phyloP scores from a whole-genome alignment of 257 asterid genomes.

The Fraxinus pennsylvanica region DNA sequence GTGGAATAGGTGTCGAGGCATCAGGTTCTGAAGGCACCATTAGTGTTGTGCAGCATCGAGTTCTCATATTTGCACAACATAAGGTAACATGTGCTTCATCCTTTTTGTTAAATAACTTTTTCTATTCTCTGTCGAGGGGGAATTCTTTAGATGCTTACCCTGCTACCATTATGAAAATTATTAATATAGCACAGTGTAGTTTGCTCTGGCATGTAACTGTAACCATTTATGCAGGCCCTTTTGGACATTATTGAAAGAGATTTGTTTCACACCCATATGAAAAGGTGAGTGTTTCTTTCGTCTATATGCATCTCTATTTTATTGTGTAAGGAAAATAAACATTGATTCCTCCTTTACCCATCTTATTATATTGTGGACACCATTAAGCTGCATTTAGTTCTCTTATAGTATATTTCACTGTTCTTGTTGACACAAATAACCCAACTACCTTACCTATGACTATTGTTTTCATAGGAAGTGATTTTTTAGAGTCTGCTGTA shows the following conservation, averaged over 20 bases:
- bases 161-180: too few species aligned
- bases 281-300: conserved; percentile 57
- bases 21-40: conserved; percentile 77
- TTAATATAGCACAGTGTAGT: not conserved
- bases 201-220: conserved; percentile 27
- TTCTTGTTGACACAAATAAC: not conserved
- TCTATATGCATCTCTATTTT: not conserved
- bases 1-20: conserved; percentile 93
- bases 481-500: not conserved
- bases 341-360: not conserved
- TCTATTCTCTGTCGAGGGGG: not conserved
- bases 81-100: conserved; percentile 50
- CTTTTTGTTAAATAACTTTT: not conserved
- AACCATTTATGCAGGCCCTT: conserved; percentile 68
- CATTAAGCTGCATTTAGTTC: not conserved
- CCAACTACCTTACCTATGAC: not conserved
- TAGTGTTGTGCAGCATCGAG: conserved; percentile 84
- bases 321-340: not conserved
- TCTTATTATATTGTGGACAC: not conserved
- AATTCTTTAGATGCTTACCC: not conserved
- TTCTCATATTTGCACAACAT: conserved; percentile 97
- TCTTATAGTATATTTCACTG: not conserved
- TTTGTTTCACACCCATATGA: conserved; percentile 83
- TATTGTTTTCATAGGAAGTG: not conserved
- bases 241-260: conserved; percentile 91